These are phyloP conservation scores for Cryoendolithus antarcticus DNA, from an alignment of 2,329 filamentous ascomycete species.

Conservation along the genomic window DNA sequence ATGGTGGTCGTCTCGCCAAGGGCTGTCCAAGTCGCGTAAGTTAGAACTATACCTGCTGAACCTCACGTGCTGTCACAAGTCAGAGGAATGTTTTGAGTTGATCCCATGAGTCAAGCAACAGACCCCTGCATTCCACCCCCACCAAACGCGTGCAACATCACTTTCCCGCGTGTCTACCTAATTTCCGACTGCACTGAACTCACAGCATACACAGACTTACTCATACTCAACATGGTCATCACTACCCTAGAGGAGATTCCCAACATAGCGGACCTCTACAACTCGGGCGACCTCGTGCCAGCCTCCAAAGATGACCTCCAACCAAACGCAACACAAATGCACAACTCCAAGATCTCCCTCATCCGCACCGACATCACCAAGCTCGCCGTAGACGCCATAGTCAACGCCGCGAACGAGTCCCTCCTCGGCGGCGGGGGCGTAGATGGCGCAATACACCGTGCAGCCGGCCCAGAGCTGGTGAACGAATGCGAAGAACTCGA, in stretches of 20 bases:
- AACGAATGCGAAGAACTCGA: slow-evolving; percentile 58
- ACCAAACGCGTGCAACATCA: background rate
- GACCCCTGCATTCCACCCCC: background rate
- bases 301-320: slow-evolving; percentile 8
- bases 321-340: slow-evolving; percentile 30
- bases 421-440: slow-evolving; percentile 85
- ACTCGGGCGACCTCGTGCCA: slow-evolving; percentile 36
- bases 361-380: slow-evolving; percentile 71
- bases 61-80: too few relatives aligned
- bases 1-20: slow-evolving; percentile 9
- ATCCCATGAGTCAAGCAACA: too few relatives aligned
- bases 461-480: slow-evolving; percentile 58
- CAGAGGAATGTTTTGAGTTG: too few relatives aligned
- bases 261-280: slow-evolving; percentile 54
- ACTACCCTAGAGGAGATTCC: slow-evolving; percentile 33
- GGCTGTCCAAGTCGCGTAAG: too few relatives aligned
- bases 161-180: too few relatives aligned
- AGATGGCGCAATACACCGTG: slow-evolving; percentile 61
- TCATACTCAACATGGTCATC: too few relatives aligned
- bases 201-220: too few relatives aligned
- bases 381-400: slow-evolving; percentile 67
- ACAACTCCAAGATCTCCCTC: slow-evolving; percentile 61
- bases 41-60: too few relatives aligned
- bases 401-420: slow-evolving; percentile 77
- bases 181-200: too few relatives aligned